phyloP scores from a whole-genome alignment of 257 asterid genomes.

The Ligustrum vulgare region DNA sequence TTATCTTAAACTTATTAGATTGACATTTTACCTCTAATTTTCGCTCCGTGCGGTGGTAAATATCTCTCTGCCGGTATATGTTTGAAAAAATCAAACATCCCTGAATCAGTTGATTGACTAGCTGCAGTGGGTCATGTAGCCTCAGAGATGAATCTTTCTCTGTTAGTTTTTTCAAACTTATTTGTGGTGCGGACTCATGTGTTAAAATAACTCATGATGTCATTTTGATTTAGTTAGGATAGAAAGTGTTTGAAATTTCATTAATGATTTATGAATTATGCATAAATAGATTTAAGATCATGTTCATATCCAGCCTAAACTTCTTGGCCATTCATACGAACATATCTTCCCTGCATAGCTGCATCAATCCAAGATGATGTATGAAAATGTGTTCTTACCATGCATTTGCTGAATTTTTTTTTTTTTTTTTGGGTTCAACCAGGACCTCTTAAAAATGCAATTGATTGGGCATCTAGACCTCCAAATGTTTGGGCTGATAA shows the following conservation, averaged over 20 bases:
- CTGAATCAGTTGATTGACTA: background rate
- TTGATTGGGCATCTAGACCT: slow-evolving; percentile 92
- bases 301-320: background rate
- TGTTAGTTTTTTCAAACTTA: background rate
- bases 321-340: too few species aligned
- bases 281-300: background rate
- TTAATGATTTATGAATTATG: background rate
- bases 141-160: background rate
- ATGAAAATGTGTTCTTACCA: background rate
- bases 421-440: background rate
- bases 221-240: background rate
- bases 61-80: background rate
- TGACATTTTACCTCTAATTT: background rate
- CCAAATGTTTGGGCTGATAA: slow-evolving; percentile 84
- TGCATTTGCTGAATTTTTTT: background rate
- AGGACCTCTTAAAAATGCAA: slow-evolving; percentile 85
- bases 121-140: background rate
- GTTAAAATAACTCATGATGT: background rate
- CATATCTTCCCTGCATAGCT: background rate
- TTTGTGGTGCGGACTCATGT: background rate
- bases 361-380: background rate
- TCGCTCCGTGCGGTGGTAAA: background rate
- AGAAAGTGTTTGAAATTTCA: background rate
- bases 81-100: background rate
- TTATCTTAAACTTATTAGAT: background rate